phyloP scores from a whole-genome alignment of 352 stramenopile species.

The Peronospora tabacina region DNA sequence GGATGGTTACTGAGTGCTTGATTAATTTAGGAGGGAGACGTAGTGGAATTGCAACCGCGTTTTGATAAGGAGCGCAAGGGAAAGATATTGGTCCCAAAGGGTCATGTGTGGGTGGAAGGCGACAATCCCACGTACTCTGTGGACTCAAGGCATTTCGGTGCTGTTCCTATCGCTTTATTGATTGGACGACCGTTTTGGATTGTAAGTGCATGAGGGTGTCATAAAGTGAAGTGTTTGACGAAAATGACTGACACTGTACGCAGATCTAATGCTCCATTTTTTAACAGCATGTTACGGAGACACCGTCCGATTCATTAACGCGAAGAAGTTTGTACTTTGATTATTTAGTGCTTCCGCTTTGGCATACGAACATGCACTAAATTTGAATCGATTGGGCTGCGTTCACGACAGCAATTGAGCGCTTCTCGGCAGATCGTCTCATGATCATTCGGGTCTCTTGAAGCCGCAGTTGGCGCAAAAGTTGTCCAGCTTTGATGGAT shows the following conservation, averaged over 20 bases:
- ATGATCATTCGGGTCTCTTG: slow-evolving; percentile 33
- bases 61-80: slow-evolving; percentile 49
- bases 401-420: background rate
- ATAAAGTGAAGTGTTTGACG: background rate
- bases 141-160: slow-evolving; percentile 92
- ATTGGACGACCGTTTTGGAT: slow-evolving; percentile 77
- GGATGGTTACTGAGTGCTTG: background rate
- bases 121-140: slow-evolving; percentile 92
- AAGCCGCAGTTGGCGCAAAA: slow-evolving; percentile 69
- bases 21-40: slow-evolving; percentile 58
- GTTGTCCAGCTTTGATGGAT: slow-evolving; percentile 44
- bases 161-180: slow-evolving; percentile 85
- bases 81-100: slow-evolving; percentile 81
- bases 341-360: background rate
- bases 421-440: slow-evolving; percentile 3
- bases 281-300: background rate
- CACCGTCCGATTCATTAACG: background rate
- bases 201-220: slow-evolving; percentile 2
- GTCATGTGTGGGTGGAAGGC: slow-evolving; percentile 94
- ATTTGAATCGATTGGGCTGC: background rate
- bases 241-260: slow-evolving; percentile 5
- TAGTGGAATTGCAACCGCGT: slow-evolving; percentile 67
- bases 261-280: slow-evolving; percentile 17
- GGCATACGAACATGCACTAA: background rate
- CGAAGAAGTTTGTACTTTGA: background rate